Base-by-base conservation (phyloP, 352 stramenopile genomes). In the Globisporangium ultimum region DNA sequence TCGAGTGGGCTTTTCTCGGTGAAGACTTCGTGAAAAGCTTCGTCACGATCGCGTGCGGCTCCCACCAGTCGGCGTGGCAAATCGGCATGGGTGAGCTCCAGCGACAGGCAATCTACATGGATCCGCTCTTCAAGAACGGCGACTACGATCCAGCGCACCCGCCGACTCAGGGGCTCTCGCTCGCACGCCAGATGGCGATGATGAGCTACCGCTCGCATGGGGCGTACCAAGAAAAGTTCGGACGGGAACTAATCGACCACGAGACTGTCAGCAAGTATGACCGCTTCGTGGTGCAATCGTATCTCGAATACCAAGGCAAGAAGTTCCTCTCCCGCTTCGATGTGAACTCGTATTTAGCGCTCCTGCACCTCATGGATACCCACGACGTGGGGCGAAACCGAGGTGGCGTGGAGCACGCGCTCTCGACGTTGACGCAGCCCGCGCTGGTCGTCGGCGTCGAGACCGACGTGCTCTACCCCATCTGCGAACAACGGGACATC, bases 261-360 rank as follows among this genome's bases (percentile, higher is more conserved):
- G 48, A 67, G 6, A 63, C 57, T 57, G 40, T 63, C 3, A 48
- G 40, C 53, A 69, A 54, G 22, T 46, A 71, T 38, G 55, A 59
- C 32, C 76, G 63, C 24, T 97, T 80, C 63, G 61, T 86, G 40
- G 88, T 97, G 51, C 82, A 96, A 66, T 91, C 74, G 60, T 97
- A 97, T 56, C 66, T 97, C 10, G 63, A 84, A 32, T 91, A 97
- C 66, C 89, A 99, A 70, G 97, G 97, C 36, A 68, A 88, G 45
- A 99, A 99, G 69, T 99, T 99, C 64, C 63, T 98, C 34, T 83
- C 81, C 47, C 80, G 97, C 38, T 99, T 94, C 71, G 97, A 99
- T 71, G 89, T 96, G 22, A 93, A 98, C 63, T 97, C 93, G 62
- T 99, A 98, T 72, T 63, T 99, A 18, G 81, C 96, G 51, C 66